Evolutionary conservation across 2,329 filamentous ascomycete genomes (phyloP).

Genomic region (Apiospora phragmitis): DNA sequence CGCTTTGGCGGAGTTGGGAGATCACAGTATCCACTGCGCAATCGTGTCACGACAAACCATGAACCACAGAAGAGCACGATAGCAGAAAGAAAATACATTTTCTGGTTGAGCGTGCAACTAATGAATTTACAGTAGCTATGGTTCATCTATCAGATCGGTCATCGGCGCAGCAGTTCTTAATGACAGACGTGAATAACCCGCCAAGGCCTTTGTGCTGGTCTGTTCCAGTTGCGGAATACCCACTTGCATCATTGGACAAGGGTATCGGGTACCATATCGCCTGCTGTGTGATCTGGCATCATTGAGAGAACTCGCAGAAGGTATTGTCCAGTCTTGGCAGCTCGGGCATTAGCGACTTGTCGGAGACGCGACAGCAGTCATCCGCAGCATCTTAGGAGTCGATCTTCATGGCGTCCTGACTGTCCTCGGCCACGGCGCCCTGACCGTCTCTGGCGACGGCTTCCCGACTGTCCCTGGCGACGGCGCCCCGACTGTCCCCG

Average conservation of each 20-base stretch:
- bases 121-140: background rate
- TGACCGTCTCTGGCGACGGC: background rate
- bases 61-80: background rate
- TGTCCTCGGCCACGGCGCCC: background rate
- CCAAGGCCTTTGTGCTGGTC: background rate
- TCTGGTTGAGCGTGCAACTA: background rate
- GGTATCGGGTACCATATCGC: background rate
- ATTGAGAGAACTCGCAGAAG: too few species aligned
- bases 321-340: background rate
- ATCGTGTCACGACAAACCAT: background rate
- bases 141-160: background rate
- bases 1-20: too few species aligned
- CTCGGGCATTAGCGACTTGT: background rate
- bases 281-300: background rate
- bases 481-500: background rate
- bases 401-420: background rate
- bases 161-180: background rate
- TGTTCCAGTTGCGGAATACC: background rate
- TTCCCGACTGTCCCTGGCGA: background rate
- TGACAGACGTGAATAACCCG: background rate
- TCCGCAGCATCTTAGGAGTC: background rate
- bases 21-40: too few species aligned
- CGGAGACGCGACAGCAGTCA: background rate
- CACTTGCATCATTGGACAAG: background rate
- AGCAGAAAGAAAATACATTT: background rate